Base-by-base conservation (phyloP, 768 basidiomycete species). In the Ramaria rubella region DNA sequence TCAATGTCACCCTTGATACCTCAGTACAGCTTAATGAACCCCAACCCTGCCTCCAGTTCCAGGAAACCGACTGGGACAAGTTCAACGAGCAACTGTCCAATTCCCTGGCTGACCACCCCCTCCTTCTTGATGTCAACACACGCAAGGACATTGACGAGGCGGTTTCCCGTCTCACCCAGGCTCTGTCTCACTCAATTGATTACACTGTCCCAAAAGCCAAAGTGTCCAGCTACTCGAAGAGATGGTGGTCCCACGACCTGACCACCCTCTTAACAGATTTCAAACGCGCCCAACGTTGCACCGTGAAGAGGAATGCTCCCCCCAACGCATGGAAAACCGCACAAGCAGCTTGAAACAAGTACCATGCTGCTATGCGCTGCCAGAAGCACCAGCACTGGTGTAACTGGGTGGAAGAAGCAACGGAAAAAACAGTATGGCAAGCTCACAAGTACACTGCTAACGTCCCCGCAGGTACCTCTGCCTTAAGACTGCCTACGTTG, bases 181-280 rank as follows among this genome's bases (percentile, higher is more conserved):
- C 40, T 42, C 23, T 19, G n/a, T n/a, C n/a, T n/a, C 1, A 2
- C 0, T 17, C 12, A 57, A 7, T 21, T 54, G n/a, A n/a, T n/a
- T n/a, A n/a, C n/a, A n/a, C n/a, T 5, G 65, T 70, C 0, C 70
- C 69, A 0, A 26, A 49, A 2, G 27, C 58, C 1, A 55, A 59
- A 24, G 61, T 63, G 1, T 59, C 52, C 1, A 66, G 64, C 1
- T 64, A 64, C 50, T 26, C 58, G 2, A 73, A 72, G 31, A 21
- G 64, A 1, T 75, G 72, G 74, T 75, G 67, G 69, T 63, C 53
- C 8, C 48, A 57, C 12, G 69, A 70, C 0, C 69, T 77, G 2
- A 53, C 54, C 0, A 49, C 59, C 5, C 55, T 60, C 44, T 34
- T 68, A n/a, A 58, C 61, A 3, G 33, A 57, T 0, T 23, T 52